Base-by-base conservation (phyloP, 2,329 filamentous ascomycete species). In the Botrytis sinoallii region DNA sequence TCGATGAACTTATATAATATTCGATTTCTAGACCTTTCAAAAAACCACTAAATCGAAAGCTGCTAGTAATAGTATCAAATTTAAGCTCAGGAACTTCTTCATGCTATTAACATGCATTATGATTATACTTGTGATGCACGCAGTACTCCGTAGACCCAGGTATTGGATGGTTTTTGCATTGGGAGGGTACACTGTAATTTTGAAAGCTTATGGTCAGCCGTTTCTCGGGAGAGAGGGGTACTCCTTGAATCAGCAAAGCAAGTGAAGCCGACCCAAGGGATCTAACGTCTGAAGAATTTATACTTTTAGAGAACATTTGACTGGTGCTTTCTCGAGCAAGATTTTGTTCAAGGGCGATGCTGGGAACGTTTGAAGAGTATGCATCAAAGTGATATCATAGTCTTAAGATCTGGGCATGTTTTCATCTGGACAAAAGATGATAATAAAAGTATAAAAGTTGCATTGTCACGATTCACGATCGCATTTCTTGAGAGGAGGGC, bases 301-400 rank as follows among this genome's bases (percentile, higher is more conserved):
- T 40, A 20, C n/a, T 64, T 64, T 20, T 25, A 14, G 14, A 29
- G 61, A 12, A 42, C 29, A 32, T 18, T n/a, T 12, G 38, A 44
- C 64, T 48, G 38, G 7, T 14, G 35, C 46, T 48, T 46, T 42
- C 25, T 38, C 64, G 25, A 48, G 9, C 22, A n/a, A 66, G 64
- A 38, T 38, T 38, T 20, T 3, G 38, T 16, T 38, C 64, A n/a
- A 38, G 64, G 64, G 44, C 64, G 44, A 38, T 67, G 64, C 64
- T 35, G 32, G 64, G 12, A 29, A 52, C 2, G 44, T 20, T n/a
- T 38, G 20, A n/a, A 52, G 44, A 18, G 18, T 7, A 52, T 67
- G 64, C 46, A 52, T 67, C 44, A 38, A 48, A 25, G 46, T 66
- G 64, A 66, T 66, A 66, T 66, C 64, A 66, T 64, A 20, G 25